These are phyloP conservation scores for Pichia kluyveri DNA, from an alignment of 805 yeast species.

Conservation along the genomic window DNA sequence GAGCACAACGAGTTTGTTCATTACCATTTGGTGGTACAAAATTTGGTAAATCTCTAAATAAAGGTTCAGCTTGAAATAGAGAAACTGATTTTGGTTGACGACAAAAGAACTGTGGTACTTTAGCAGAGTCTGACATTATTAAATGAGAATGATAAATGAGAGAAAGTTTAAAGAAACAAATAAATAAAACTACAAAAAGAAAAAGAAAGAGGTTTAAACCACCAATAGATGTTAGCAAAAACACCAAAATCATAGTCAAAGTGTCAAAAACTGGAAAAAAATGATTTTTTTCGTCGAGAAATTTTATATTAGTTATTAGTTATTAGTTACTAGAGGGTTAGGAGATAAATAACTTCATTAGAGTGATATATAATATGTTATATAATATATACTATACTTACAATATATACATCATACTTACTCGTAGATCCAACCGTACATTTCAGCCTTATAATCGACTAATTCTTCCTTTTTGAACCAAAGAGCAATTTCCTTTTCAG, in stretches of 20 bases:
- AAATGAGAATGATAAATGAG: too few relatives aligned
- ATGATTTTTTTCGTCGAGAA: too few relatives aligned
- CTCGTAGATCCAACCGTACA: conserved; percentile 90
- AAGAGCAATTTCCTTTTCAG: conserved; percentile 87
- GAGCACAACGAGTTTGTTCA: conserved; percentile 50
- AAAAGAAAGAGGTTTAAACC: too few relatives aligned
- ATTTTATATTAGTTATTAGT: too few relatives aligned
- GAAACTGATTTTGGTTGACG: conserved; percentile 52
- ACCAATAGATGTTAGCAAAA: too few relatives aligned
- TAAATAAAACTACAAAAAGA: too few relatives aligned
- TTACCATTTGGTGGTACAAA: conserved; percentile 21
- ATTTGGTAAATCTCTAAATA: conserved; percentile 22
- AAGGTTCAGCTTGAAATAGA: conserved; percentile 39
- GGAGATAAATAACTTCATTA: too few relatives aligned
- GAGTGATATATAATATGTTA: too few relatives aligned
- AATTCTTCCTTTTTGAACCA: conserved; percentile 99
- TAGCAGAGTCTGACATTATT: not conserved
- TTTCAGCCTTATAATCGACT: conserved; percentile 81
- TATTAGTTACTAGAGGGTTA: too few relatives aligned
- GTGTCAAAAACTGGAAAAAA: not conserved
- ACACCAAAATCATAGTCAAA: not conserved
- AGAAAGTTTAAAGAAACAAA: too few relatives aligned
- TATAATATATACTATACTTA: too few relatives aligned
- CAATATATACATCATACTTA: conserved; percentile 27
- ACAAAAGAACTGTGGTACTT: conserved; percentile 23